Base-by-base conservation (phyloP, 345 rosid species). In the Firmiana major region DNA sequence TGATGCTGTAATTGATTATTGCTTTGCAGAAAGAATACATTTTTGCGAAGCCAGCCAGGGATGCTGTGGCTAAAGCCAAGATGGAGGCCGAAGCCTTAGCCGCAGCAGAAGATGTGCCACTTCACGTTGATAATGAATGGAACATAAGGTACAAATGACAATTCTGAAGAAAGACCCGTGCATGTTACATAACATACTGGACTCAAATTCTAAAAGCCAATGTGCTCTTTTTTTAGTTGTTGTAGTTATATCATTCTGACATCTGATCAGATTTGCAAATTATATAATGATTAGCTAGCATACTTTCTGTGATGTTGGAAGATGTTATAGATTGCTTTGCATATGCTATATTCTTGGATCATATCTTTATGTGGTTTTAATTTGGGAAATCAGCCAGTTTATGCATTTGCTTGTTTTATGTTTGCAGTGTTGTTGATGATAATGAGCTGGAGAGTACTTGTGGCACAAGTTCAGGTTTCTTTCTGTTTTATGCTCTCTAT, bases 121-220 rank as follows among this genome's bases (percentile, higher is more conserved):
- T 96, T 80, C 97, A 96, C 81, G 83, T 26, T 80, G 98, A 93
- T 80, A 93, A 96, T 77, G 98, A 93, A 77, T 93, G 98, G 98
- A 92, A 88, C 86, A 93, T 96, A 85, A 93, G 98, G 99, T 92
- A 85, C 11, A 21, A 63, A 69, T 58, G 12, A 10, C 43, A 55
- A 15, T 42, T 54, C 34, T 54, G 74, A 6, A 75, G 63, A 64
- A 22, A 13, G 63, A 74, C 63, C 60, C 1, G 62, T 72, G 26
- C 34, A 21, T 51, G 43, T 21, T 53, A 0, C 17, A 17, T 10
- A 48, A n/a, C n/a, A n/a, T 9, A 11, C 24, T 57, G 11, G 16
- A 42, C 53, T 73, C 28, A 36, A 22, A 38, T 21, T 36, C 57
- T 81, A 63, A 49, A 46, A 65, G 40, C 17, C 17, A 74, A 11